Conservation (phyloP, 345 rosid genomes). For the Citrus inodora region DNA sequence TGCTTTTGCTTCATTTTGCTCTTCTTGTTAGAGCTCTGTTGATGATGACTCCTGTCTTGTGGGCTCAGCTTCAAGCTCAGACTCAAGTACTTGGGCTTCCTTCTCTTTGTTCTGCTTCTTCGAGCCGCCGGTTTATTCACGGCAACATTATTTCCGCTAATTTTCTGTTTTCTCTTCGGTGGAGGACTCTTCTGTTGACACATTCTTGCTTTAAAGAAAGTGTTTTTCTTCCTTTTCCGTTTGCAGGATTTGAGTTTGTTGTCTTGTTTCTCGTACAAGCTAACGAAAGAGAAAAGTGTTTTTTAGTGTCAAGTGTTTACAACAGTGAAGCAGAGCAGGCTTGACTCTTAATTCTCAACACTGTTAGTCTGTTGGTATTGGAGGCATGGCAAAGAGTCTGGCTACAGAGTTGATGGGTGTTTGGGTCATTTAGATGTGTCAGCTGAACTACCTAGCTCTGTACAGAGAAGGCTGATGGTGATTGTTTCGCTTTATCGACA, state of each 20-base stretch:
- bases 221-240: not conserved
- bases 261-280: not conserved
- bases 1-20: conserved; percentile 6
- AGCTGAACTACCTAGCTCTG: not conserved
- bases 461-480: conserved; percentile 18
- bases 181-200: conserved; percentile 12
- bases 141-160: not conserved
- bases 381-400: no score
- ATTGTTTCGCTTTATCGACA: conserved; percentile 23
- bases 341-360: not conserved
- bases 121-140: conserved; percentile 29
- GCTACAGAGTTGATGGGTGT: not conserved
- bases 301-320: not conserved
- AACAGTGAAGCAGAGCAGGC: not conserved
- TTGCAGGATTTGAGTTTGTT: no score
- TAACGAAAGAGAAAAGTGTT: not conserved
- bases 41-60: conserved; percentile 4
- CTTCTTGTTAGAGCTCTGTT: not conserved
- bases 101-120: conserved; percentile 51
- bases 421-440: conserved; percentile 3
- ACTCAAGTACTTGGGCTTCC: conserved; percentile 67
- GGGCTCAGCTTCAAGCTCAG: conserved; percentile 43
- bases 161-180: not conserved
- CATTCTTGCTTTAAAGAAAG: not conserved
- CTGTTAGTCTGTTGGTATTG: not conserved